Evolutionary conservation across 805 yeast genomes (phyloP), one percentile per base, ranked within the genome.

Genomic region (Suhomyces sp.): DNA sequence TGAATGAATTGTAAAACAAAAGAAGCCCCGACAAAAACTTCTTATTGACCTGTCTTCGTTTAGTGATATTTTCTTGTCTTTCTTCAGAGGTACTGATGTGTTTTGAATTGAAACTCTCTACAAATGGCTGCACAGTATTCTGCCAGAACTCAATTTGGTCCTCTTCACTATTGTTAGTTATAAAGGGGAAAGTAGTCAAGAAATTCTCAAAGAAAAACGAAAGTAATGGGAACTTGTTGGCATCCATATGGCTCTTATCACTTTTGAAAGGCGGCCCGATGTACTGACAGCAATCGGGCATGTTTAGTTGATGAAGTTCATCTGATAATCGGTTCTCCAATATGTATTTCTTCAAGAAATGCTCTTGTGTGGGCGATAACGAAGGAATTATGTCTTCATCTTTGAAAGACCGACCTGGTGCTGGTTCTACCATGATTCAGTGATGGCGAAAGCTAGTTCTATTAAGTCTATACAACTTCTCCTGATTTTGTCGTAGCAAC

Each of bases 271-370:
- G 98, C 19, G 78, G 78, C 0, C 97, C 97, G 58, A 93, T 79
- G 47, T 79, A 70, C 39, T 87, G 75, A 40, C 93, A 72, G 10
- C 91, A 85, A 17, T 80, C 71, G 29, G 83, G 81, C 53, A 83
- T 82, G 54, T 84, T 79, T 40, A 91, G 68, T 20, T 65, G 66
- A 25, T 73, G 79, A 41, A 90, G 73, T 65, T 93, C 99, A 4
- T 75, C 63, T 10, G 78, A 75, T 29, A 91, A 69, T 61, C 87
- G 81, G 10, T 79, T 73, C 55, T 81, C 79, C 24, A 93, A 71
- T 15, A 93, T 75, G 68, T 89, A 92, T 60, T 96, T 83, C 67
- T 93, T 93, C 49, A 94, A 77, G 66, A 87, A 88, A 62, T 93
- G 97, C 67, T 90, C 96, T 65, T 92, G 89, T 0, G 80, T 75